Base-by-base conservation (phyloP, 495 filamentous ascomycete genomes). In the Cenococcum geophilum region DNA sequence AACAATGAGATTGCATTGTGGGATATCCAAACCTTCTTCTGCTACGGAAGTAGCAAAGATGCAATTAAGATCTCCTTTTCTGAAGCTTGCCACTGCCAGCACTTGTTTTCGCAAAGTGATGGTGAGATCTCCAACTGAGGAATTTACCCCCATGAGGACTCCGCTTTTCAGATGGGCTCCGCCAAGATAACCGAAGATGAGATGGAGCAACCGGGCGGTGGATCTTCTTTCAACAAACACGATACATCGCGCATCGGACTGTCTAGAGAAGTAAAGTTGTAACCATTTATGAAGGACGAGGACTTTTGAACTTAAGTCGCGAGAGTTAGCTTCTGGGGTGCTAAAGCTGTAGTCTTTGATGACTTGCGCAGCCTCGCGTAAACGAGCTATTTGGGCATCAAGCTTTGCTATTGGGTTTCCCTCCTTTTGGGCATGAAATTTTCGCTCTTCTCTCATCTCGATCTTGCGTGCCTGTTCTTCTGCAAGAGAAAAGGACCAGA, bases 21-120 rank as follows among this genome's bases (percentile, higher is more conserved):
- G 92, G 48, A 97, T 92, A 74, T 98, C 93, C 35, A 98, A 82
- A 5, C 93, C 93, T 73, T 98, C 93, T 72, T 98, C 93, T 1
- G 88, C 93, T 4, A 97, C 88, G 0, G 89, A 91, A 4, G 93
- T 97, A 37, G 91, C 86, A 71, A 97, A 77, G 5, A 98, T 76
- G 67, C 92, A 97, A 69, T 97, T 97, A 14, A 95, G 60, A 16
- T 86, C 83, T 21, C 92, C 89, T 52, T 81, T 83, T 62, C 88
- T 82, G 71, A 98, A 97, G 57, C 82, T 86, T 57, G 82, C 76
- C 59, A 96, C 79, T 0, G 85, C 87, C 48, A 89, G 64, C 60
- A 96, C 82, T 68, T 97, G 92, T 48, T 89, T 78, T 14, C 83
- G 80, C 56, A 89, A 83, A 1, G 86, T 86, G 64, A 86, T 76